Percentiles rank a stretch among this genome's conserved stretches.
Conservation (phyloP, 805 yeast species). For the Yarrowia divulgata region DNA sequence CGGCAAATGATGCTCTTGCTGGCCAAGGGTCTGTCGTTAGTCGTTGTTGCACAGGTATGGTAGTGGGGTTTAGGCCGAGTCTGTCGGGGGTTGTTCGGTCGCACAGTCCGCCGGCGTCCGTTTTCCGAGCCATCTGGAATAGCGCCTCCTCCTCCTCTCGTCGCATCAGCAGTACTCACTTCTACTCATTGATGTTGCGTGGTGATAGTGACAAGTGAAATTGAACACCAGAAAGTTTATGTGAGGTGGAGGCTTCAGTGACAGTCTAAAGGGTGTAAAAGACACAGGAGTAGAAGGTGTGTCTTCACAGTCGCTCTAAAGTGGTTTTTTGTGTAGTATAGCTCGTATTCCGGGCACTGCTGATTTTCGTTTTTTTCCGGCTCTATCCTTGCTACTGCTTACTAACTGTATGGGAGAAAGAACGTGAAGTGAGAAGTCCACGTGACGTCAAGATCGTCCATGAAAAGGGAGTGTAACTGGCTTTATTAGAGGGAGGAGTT, state of each 20-base stretch:
- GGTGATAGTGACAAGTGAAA: constrained; percentile 31
- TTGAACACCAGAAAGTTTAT: constrained; percentile 25
- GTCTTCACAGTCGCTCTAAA: neutral
- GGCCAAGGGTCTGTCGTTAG: constrained; percentile 38
- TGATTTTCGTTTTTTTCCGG: neutral
- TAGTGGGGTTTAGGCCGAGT: no score
- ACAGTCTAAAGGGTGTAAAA: neutral
- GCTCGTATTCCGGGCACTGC: neutral
- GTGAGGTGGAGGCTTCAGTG: constrained; percentile 11
- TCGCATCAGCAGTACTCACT: constrained; percentile 21
- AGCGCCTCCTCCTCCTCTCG: neutral
- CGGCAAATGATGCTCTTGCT: constrained; percentile 37
- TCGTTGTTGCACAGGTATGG: neutral
- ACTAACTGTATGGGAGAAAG: constrained; percentile 1
- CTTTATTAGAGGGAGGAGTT: neutral
- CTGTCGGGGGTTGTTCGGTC: neutral
- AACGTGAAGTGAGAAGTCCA: neutral
- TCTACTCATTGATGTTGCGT: constrained; percentile 38
- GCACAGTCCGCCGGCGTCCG: no score
- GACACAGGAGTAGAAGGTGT: neutral
- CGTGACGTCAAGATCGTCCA: constrained; percentile 2
- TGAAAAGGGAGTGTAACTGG: neutral
- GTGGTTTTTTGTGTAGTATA: neutral
- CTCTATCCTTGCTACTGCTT: constrained; percentile 4
- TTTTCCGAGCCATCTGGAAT: neutral